Evolutionary conservation across 768 basidiomycete genomes (phyloP).

Genomic region (Lactarius evosmus): DNA sequence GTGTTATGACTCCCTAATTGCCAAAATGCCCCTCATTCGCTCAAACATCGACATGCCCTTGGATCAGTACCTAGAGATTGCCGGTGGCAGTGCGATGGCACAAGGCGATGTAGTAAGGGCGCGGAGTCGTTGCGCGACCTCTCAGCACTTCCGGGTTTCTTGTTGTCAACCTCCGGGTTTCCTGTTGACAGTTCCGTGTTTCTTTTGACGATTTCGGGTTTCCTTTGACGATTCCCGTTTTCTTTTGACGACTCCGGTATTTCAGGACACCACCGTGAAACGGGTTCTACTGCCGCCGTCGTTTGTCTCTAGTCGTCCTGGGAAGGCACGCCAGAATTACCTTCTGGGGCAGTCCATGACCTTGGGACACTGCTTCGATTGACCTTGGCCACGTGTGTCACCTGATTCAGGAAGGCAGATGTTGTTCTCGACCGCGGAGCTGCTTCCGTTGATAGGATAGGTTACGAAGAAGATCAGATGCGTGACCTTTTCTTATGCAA

Average conservation of each 20-base stretch:
- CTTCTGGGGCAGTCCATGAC: neutral
- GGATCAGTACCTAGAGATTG: neutral
- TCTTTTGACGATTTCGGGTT: neutral
- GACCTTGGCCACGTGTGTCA: neutral
- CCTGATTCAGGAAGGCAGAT: neutral
- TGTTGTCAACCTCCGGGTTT: neutral
- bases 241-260: neutral
- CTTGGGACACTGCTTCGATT: neutral
- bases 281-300: neutral
- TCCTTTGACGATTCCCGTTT: neutral
- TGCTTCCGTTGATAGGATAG: neutral
- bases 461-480: neutral
- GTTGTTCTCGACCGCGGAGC: neutral
- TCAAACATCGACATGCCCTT: neutral
- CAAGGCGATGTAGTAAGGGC: neutral
- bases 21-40: too few relatives aligned
- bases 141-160: too few relatives aligned
- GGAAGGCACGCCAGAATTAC: neutral
- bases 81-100: neutral
- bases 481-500: neutral
- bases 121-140: neutral
- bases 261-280: neutral
- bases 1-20: neutral
- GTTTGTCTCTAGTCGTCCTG: neutral
- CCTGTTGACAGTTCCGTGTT: neutral